These are phyloP conservation scores for Biscogniauxia mediterranea DNA, from an alignment of 2,329 filamentous ascomycete genomes.

Conservation along the genomic window DNA sequence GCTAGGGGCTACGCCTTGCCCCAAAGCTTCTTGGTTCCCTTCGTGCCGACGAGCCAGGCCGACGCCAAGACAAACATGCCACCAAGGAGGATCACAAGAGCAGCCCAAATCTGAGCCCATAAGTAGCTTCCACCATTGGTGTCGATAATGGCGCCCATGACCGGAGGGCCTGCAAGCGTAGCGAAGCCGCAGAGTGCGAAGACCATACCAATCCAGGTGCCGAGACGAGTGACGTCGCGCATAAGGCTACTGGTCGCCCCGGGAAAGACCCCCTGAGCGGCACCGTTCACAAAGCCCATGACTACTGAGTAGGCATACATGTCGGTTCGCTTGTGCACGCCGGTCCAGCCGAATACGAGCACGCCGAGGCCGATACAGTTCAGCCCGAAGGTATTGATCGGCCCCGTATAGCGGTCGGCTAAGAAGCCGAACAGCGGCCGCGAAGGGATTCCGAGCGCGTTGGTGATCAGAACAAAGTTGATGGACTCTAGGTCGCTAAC, in stretches of 20 bases:
- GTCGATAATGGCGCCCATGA: conserved; percentile 25
- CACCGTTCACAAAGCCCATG: conserved; percentile 26
- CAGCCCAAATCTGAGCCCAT: conserved; percentile 23
- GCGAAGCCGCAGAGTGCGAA: conserved; percentile 23
- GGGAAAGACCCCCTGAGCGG: conserved; percentile 23
- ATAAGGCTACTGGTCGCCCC: conserved; percentile 21
- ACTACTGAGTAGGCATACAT: conserved; percentile 24
- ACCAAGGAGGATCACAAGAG: conserved; percentile 17
- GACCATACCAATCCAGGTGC: conserved; percentile 27
- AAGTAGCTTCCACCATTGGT: conserved; percentile 18
- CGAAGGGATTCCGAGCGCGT: conserved; percentile 55
- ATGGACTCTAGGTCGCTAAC: conserved; percentile 51
- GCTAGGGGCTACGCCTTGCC: conserved; percentile 1
- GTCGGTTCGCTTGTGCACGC: conserved; percentile 35
- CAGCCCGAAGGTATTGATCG: conserved; percentile 53
- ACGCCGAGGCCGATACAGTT: conserved; percentile 43
- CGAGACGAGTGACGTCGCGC: conserved; percentile 21
- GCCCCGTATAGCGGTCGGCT: conserved; percentile 53
- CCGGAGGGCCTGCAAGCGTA: conserved; percentile 24
- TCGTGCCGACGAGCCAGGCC: conserved; percentile 7
- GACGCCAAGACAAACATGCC: conserved; percentile 8
- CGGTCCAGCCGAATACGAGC: conserved; percentile 54
- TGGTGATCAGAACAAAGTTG: conserved; percentile 58
- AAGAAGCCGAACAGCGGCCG: conserved; percentile 54
- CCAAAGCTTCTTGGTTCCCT: conserved; percentile 1